Evolutionary conservation across 371 early-diverging fungal genomes (phyloP), one percentile per base, ranked within the genome.

Genomic region (Mortierella sp.): DNA sequence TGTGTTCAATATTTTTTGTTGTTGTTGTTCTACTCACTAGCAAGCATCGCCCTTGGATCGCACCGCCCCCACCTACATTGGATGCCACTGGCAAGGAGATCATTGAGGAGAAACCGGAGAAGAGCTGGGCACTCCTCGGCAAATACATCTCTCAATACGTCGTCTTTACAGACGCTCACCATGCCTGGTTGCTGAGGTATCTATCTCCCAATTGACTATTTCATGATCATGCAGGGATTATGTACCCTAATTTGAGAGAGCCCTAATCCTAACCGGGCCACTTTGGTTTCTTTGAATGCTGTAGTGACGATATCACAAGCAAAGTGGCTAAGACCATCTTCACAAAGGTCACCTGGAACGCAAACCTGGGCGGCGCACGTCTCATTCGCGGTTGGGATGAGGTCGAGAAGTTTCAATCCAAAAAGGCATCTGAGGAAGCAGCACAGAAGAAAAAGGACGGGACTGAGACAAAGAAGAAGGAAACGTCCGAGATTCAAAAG

Each of bases 91-190:
- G 83, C 24, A 83, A 85, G 63, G 76, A 78, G 44, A 79, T 74
- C 18, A 41, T 70, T 56, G 83, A 82, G 65, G 75, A 83, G 41
- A 77, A 70, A 56, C 60, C 74, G 0, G 91, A 91, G 72, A 89
- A 92, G 81, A 91, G 92, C 81, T 95, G 94, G 94, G 89, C 92
- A 43, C 87, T 96, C 41, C 89, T 95, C 71, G 96, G 96, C 32
- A 95, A 94, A 29, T 95, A 95, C 87, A 89, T 96, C 77, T 92
- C 93, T 29, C 94, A 95, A 83, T 95, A 92, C 76, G 94, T 95
- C 41, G 88, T 94, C 1, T 96, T 95, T 82, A 90, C 93, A 12
- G 93, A 92, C 29, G 83, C 91, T 29, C 82, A 84, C 24, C 88
- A 89, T 27, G 97, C 96, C 18, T 93, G 91, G 91, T 84, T 96